A percentile compares a stretch with the other conserved stretches of the same genome.
Evolutionary conservation across 352 stramenopile species (phyloP).

Genomic region (Globisporangium iwayamae): DNA sequence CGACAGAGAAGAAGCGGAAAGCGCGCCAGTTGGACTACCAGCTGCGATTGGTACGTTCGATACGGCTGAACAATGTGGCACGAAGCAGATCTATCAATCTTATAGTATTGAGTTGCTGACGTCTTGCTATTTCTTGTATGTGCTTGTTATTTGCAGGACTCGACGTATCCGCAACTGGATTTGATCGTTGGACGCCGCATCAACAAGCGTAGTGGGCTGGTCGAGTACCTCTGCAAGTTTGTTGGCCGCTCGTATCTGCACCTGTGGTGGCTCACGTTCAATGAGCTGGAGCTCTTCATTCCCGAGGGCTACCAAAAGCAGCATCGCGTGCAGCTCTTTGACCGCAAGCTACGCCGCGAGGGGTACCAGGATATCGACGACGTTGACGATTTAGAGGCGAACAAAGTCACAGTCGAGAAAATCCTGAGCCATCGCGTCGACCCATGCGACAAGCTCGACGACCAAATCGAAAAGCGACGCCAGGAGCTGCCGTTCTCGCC

Average conservation of each 20-base stretch:
- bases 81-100: not conserved
- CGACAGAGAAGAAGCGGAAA: conserved; percentile 60
- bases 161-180: conserved; percentile 66
- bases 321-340: conserved; percentile 80
- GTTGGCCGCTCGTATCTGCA: conserved; percentile 85
- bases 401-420: conserved; percentile 87
- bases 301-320: conserved; percentile 83
- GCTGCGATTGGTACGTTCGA: conserved; percentile 32
- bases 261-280: conserved; percentile 86
- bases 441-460: conserved; percentile 72
- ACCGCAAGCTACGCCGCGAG: conserved; percentile 76
- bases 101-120: not conserved
- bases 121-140: conserved; percentile 1
- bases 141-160: conserved; percentile 35
- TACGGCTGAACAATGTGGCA: not conserved
- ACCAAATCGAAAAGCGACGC: conserved; percentile 77
- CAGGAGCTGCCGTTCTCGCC: conserved; percentile 42
- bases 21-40: conserved; percentile 82
- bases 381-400: conserved; percentile 83
- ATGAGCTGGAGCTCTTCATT: conserved; percentile 83
- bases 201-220: conserved; percentile 59
- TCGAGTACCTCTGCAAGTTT: conserved; percentile 89
- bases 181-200: conserved; percentile 83
- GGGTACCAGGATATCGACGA: conserved; percentile 85
- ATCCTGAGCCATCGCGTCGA: conserved; percentile 87